Evolutionary conservation across 78 protist genomes (phyloP).

Genomic region (Pigoraptor vietnamica): DNA sequence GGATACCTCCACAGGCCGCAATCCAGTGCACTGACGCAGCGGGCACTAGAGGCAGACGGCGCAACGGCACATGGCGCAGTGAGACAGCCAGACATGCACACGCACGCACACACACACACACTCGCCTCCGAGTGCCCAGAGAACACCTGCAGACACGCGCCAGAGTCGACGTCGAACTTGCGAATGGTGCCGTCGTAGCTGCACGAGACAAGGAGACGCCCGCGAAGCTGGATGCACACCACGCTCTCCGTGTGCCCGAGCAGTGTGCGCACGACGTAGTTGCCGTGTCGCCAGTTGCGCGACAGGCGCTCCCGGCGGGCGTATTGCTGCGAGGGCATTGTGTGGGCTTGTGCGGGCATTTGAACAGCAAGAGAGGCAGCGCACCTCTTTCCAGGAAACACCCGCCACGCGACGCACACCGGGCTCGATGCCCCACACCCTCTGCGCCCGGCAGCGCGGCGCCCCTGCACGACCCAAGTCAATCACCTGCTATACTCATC

Average conservation of each 20-base stretch:
- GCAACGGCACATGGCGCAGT: no score
- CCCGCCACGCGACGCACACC: neutral
- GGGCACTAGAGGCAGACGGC: neutral
- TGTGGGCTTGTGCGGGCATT: neutral
- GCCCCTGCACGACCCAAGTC: neutral
- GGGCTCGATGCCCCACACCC: neutral
- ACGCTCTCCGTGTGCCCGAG: neutral
- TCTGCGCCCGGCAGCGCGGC: neutral
- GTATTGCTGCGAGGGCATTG: neutral
- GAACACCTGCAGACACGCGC: neutral
- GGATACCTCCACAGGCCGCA: neutral
- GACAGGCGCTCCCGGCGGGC: neutral
- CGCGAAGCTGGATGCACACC: neutral
- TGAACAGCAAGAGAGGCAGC: neutral
- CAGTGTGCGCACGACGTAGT: neutral
- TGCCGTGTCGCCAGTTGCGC: neutral
- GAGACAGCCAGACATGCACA: no score
- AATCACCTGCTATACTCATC: neutral
- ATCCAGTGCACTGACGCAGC: neutral
- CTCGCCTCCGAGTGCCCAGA: neutral
- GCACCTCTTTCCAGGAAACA: neutral
- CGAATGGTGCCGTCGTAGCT: neutral
- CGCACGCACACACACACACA: neutral
- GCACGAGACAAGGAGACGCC: neutral
- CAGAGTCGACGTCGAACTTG: neutral